A percentile compares a stretch with the other conserved stretches of the same genome.
These are phyloP conservation scores for Powellomyces hirtus DNA, from an alignment of 192 early-diverging fungal species.

Conservation along the genomic window DNA sequence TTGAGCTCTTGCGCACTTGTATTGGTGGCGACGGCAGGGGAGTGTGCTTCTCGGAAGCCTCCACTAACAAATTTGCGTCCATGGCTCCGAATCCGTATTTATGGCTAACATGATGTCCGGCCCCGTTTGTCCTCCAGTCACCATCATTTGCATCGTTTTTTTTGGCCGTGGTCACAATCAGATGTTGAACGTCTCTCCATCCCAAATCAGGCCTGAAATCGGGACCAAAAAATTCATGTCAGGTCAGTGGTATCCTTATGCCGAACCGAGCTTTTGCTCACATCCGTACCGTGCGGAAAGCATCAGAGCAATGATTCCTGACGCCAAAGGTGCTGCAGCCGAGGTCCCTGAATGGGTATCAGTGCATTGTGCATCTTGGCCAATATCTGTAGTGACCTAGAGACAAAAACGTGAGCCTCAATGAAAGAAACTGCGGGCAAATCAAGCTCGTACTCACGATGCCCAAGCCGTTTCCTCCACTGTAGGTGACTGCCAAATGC, in stretches of 20 bases:
- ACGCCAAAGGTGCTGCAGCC: conserved; percentile 90
- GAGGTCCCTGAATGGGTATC: conserved; percentile 85
- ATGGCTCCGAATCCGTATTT: conserved; percentile 92
- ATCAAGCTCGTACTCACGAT: conserved; percentile 70
- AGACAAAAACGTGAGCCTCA: conserved; percentile 1
- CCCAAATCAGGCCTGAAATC: conserved; percentile 76
- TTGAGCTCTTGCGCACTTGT: conserved; percentile 37
- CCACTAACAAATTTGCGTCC: conserved; percentile 79
- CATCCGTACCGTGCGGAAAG: conserved; percentile 56
- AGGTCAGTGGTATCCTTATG: no score
- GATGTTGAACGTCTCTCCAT: conserved; percentile 92
- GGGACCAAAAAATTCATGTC: not conserved
- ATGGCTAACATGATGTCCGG: conserved; percentile 79
- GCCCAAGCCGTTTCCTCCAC: conserved; percentile 64
- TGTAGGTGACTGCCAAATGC: conserved; percentile 84
- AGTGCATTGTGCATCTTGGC: conserved; percentile 60
- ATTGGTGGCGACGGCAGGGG: conserved; percentile 64
- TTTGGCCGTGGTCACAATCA: conserved; percentile 74
- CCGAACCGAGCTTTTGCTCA: no score
- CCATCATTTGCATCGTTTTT: conserved; percentile 64
- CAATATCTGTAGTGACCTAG: conserved; percentile 83
- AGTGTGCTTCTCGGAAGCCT: conserved; percentile 62
- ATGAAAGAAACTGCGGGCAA: no score
- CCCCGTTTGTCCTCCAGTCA: conserved; percentile 71
- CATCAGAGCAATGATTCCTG: conserved; percentile 88